phyloP scores from a whole-genome alignment of 768 basidiomycete species.

The Naganishia vishniacii region DNA sequence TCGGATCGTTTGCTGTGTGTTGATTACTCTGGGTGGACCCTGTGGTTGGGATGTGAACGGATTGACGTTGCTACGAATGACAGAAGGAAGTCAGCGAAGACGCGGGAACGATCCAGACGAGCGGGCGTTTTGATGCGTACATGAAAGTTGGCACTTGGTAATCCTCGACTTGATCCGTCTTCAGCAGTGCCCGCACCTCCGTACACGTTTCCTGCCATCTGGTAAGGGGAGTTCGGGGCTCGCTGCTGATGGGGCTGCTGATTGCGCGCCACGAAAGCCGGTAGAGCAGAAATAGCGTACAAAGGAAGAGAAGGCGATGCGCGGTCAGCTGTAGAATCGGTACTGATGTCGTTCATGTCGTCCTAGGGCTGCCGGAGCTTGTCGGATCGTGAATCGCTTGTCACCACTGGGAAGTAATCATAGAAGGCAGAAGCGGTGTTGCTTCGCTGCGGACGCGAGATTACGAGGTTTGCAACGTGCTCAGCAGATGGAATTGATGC shows the following conservation, averaged over 20 bases:
- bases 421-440: too few species aligned
- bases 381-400: too few species aligned
- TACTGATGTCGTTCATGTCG: constrained; percentile 1
- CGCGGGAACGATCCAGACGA: too few species aligned
- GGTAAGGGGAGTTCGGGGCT: not conserved
- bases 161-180: not conserved
- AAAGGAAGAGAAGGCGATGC: constrained; percentile 29
- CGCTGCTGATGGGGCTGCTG: constrained; percentile 1
- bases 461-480: too few species aligned
- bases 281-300: constrained; percentile 15
- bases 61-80: constrained; percentile 21
- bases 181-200: not conserved
- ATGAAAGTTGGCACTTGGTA: not conserved
- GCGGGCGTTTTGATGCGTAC: not conserved
- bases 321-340: not conserved
- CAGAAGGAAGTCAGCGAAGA: not conserved
- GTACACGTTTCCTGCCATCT: not conserved
- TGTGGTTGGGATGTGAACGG: constrained; percentile 11
- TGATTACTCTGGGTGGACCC: not conserved
- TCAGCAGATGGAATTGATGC: too few species aligned
- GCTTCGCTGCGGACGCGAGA: too few species aligned
- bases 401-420: too few species aligned
- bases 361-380: too few species aligned
- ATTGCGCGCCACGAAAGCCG: not conserved
- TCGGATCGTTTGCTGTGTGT: not conserved